phyloP scores from a whole-genome alignment of 2,329 filamentous ascomycete genomes.

The Pseudocercospora eumusae region DNA sequence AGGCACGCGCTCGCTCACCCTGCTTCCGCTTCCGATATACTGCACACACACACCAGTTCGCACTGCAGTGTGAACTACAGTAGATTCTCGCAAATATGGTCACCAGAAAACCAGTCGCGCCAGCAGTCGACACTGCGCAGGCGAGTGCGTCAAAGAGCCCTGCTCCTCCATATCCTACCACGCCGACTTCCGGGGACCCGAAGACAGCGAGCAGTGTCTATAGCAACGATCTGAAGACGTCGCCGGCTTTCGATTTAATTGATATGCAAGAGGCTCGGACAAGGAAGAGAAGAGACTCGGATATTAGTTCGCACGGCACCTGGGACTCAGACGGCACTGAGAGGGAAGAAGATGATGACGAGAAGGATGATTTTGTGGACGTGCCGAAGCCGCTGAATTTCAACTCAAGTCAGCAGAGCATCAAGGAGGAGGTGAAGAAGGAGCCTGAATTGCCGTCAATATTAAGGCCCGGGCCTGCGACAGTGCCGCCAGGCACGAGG shows the following conservation, averaged over 20 bases:
- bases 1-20: conserved; percentile 16
- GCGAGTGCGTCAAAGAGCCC: conserved; percentile 31
- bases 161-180: conserved; percentile 50
- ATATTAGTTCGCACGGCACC: conserved; percentile 40
- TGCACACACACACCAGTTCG: not conserved
- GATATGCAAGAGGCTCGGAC: conserved; percentile 35
- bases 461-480: conserved; percentile 32
- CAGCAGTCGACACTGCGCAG: conserved; percentile 44
- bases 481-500: conserved; percentile 16
- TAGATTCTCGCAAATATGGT: conserved; percentile 43
- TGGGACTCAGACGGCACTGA: conserved; percentile 37
- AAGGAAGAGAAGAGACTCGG: conserved; percentile 39
- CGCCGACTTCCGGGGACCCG: conserved; percentile 40
- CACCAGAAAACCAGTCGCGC: conserved; percentile 45
- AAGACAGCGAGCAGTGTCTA: conserved; percentile 36
- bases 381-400: conserved; percentile 37
- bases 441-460: conserved; percentile 33
- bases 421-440: conserved; percentile 22
- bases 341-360: conserved; percentile 23
- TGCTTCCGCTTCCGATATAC: not conserved
- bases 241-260: conserved; percentile 47
- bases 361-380: conserved; percentile 26
- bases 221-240: conserved; percentile 39
- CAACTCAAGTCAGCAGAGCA: conserved; percentile 31
- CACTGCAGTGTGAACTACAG: not conserved